Evolutionary conservation across 2,329 filamentous ascomycete genomes (phyloP).

Genomic region (Dendryphion nanum): DNA sequence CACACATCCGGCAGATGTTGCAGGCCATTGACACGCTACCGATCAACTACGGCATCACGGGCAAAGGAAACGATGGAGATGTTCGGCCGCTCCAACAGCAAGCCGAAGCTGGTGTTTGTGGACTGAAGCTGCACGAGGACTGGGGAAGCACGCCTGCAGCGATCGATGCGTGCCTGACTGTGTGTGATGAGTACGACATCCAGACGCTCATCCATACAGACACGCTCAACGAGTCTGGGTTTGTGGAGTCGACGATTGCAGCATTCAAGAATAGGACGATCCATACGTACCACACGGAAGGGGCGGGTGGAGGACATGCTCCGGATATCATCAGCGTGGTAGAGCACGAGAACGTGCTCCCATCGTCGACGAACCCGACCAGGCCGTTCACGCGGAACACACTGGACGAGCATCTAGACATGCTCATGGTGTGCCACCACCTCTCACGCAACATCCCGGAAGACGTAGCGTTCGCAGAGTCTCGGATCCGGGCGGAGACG

Average conservation of each 20-base stretch:
- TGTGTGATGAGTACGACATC: conserved; percentile 89
- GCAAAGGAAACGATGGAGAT: conserved; percentile 86
- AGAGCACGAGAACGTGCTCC: conserved; percentile 82
- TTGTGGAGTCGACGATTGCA: conserved; percentile 86
- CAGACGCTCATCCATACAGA: conserved; percentile 96
- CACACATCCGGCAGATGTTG: conserved; percentile 84
- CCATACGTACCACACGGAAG: conserved; percentile 96
- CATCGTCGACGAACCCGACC: conserved; percentile 89
- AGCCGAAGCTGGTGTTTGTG: conserved; percentile 78
- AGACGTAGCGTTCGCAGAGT: conserved; percentile 93
- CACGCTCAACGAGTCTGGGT: conserved; percentile 95
- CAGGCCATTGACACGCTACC: conserved; percentile 80
- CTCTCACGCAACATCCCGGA: conserved; percentile 89
- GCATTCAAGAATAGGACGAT: conserved; percentile 85
- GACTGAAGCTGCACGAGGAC: conserved; percentile 93
- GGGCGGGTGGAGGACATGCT: conserved; percentile 89
- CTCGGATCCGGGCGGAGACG: conserved; percentile 89
- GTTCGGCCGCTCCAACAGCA: conserved; percentile 73
- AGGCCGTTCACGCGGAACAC: conserved; percentile 89
- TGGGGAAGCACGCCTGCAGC: conserved; percentile 91
- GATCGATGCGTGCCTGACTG: conserved; percentile 75
- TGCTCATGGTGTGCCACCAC: conserved; percentile 98
- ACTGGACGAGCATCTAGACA: conserved; percentile 93
- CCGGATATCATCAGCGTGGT: conserved; percentile 96
- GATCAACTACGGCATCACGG: conserved; percentile 86